Evolutionary conservation across 2,329 filamentous ascomycete species (phyloP), one percentile per base, ranked within the genome.

Genomic region (Colletotrichum tanaceti): DNA sequence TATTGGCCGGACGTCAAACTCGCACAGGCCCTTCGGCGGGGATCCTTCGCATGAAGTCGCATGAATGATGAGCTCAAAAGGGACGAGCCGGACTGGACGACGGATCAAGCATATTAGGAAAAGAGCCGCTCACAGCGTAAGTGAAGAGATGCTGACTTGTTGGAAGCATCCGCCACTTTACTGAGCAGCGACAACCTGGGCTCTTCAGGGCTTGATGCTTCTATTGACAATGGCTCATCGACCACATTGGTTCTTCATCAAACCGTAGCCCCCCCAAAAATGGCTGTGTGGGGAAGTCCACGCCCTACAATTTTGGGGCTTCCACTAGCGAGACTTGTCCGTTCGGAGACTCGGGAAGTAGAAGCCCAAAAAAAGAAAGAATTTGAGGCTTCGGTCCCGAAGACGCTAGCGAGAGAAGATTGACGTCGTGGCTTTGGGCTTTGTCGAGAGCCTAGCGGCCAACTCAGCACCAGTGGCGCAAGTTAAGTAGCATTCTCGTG

Each of bases 351-450:
- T 52, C 55, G 50, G 44, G 55, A 63, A 50, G 20, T 24, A 54
- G 35, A 43, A 57, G 49, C 49, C 50, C n/a, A n/a, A n/a, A n/a
- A n/a, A n/a, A n/a, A n/a, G n/a, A 58, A 58, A 49, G 9, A n/a
- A n/a, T n/a, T 50, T 52, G 50, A 28, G 55, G 20, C 35, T 53
- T 65, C 55, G 55, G 65, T 65, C 62, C 65, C 65, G 61, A 60
- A 59, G 41, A 10, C 65, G 65, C 55, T 55, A 60, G 28, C n/a
- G 38, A 59, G 7, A 32, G 10, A 39, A 47, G 32, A 32, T 47
- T 24, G 18, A n/a, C 32, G 54, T 53, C 54, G 46, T 46, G 22
- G 53, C 35, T 22, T 24, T 50, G 55, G 32, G 53, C 65, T 68
- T 64, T 68, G 52, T 58, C 63, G 24, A 39, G 43, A 43, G 28